Evolutionary conservation across 2,329 filamentous ascomycete species (phyloP), one percentile per base, ranked within the genome.

Genomic region (Thelonectria olida): DNA sequence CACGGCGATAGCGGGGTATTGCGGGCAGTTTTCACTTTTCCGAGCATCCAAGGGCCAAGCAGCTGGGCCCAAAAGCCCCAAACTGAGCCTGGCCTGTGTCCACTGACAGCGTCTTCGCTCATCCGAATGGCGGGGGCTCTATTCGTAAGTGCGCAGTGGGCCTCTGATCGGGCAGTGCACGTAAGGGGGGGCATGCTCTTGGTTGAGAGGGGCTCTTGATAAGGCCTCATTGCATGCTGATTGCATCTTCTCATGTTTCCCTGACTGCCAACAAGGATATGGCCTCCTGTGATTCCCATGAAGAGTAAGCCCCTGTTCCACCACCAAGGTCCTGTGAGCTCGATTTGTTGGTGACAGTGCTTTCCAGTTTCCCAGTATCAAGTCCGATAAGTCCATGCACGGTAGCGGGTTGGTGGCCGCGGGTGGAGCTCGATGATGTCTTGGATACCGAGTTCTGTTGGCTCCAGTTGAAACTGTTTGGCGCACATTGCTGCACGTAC

Each of bases 1-100:
- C 61, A 69, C 62, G 58, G 64, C 49, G 66, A 64, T 71, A 71
- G 69, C 66, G 69, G 69, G 69, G 69, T 72, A 68, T 69, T 25
- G 58, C 66, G 62, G 63, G 58, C 60, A 60, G 62, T 57, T 67
- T 69, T 58, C 60, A 60, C 61, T 57, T 67, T 69, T 58, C 67
- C 64, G 65, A 58, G 52, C 58, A 41, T 27, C 31, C 45, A 52
- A 28, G 52, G 52, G 39, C 47, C 54, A 53, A 34, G 31, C 22
- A 47, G 28, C 27, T 48, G 52, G 39, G 15, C 34, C 28, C 17
- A 45, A 38, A 38, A 52, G 47, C 7, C 39, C 38, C 17, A 45
- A 38, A 44, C 41, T 28, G 36, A 44, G 51, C 48, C 17, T 15
- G 15, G 41, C 50, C 41, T 51, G 45, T 39, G 38, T n/a, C n/a